These are phyloP conservation scores for Clonostachys rosea DNA, from an alignment of 2,329 filamentous ascomycete species.

Conservation along the genomic window DNA sequence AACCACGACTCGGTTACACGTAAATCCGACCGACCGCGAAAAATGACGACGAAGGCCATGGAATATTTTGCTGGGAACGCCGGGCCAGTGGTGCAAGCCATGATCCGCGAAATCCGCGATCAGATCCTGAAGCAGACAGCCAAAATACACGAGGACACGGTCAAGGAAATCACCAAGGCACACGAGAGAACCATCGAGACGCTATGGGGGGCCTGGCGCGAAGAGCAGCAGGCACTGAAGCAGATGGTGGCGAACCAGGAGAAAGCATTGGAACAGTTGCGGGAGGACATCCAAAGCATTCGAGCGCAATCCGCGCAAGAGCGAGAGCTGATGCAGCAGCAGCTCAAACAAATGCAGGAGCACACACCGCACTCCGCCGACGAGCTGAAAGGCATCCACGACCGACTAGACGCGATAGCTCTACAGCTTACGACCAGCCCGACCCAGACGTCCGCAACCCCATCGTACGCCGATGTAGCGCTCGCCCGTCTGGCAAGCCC, in stretches of 20 bases:
- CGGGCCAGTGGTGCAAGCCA: not conserved
- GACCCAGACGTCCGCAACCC: too few species aligned
- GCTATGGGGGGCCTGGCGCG: not conserved
- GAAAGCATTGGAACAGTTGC: not conserved
- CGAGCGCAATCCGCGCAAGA: not conserved
- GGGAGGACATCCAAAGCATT: not conserved
- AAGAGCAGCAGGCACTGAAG: not conserved
- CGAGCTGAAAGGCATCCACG: not conserved
- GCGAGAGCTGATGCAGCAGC: not conserved
- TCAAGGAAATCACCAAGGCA: not conserved
- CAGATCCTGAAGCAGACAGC: not conserved
- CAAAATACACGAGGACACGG: not conserved
- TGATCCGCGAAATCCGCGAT: not conserved
- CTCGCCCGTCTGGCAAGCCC: too few species aligned
- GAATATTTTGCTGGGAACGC: not conserved
- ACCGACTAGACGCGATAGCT: not conserved
- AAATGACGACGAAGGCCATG: not conserved
- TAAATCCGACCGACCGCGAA: not conserved
- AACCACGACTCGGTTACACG: not conserved
- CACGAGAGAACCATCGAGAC: not conserved
- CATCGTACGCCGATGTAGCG: too few species aligned
- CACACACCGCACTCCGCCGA: not conserved
- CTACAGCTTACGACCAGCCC: not conserved
- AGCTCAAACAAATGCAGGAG: not conserved
- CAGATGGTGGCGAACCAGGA: not conserved